These are phyloP conservation scores for Hanseniaspora gamundiae DNA, from an alignment of 1,139 yeast species.

Conservation along the genomic window DNA sequence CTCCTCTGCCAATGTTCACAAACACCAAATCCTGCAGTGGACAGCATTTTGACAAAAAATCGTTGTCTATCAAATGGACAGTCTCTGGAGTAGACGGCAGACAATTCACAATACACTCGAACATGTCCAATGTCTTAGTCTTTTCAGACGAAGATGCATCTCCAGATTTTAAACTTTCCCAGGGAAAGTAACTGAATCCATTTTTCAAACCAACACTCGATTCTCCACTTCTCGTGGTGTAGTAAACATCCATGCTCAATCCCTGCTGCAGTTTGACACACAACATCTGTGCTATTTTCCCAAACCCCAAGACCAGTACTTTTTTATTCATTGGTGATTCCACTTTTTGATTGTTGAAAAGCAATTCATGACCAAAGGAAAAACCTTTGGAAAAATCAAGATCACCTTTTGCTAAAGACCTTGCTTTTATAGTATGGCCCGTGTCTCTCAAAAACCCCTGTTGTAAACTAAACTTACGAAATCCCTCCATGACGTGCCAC, in stretches of 20 bases:
- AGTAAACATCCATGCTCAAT: constrained; percentile 61
- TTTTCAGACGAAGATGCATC: constrained; percentile 6
- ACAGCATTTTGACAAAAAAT: constrained; percentile 33
- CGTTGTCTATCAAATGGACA: constrained; percentile 38
- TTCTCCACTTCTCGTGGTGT: constrained; percentile 41
- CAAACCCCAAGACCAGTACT: constrained; percentile 66
- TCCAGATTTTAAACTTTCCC: constrained; percentile 17
- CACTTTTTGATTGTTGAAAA: not conserved
- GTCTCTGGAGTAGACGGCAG: constrained; percentile 60
- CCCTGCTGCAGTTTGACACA: constrained; percentile 40
- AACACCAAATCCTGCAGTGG: constrained; percentile 36
- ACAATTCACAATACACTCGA: constrained; percentile 52
- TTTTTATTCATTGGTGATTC: constrained; percentile 43
- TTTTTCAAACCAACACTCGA: constrained; percentile 15
- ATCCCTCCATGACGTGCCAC: constrained; percentile 52
- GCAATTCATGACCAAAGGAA: constrained; percentile 33
- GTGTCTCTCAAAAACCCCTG: constrained; percentile 28
- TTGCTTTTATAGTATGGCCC: constrained; percentile 30
- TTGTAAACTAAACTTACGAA: constrained; percentile 36
- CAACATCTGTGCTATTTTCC: constrained; percentile 58
- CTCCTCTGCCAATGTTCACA: constrained; percentile 74
- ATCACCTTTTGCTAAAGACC: constrained; percentile 15
- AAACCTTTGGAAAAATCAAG: constrained; percentile 19
- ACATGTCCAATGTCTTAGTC: constrained; percentile 7
- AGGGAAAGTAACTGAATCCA: constrained; percentile 29